phyloP scores from a whole-genome alignment of 1,139 yeast species.

The Scheffersomyces lignicola region DNA sequence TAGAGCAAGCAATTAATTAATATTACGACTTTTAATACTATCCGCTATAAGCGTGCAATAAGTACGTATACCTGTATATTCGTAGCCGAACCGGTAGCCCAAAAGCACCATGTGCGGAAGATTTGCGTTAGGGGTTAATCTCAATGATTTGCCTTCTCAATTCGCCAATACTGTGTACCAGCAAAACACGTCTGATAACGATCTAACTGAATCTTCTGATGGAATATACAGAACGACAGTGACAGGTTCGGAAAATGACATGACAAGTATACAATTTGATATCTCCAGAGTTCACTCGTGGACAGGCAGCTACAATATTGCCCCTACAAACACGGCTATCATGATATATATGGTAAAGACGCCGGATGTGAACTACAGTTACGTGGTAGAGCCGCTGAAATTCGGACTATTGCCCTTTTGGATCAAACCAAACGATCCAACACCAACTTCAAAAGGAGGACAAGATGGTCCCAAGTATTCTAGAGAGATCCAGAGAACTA shows the following conservation, averaged over 20 bases:
- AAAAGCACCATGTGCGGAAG: constrained; percentile 48
- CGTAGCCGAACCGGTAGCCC: too few relatives aligned
- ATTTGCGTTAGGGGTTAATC: constrained; percentile 38
- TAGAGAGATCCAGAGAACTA: constrained; percentile 30
- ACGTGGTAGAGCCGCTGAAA: constrained; percentile 37
- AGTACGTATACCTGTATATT: too few relatives aligned
- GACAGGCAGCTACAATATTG: constrained; percentile 36
- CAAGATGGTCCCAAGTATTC: constrained; percentile 22
- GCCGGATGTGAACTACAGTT: constrained; percentile 14
- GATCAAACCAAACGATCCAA: constrained; percentile 38
- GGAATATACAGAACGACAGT: constrained; percentile 6
- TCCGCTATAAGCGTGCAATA: too few relatives aligned
- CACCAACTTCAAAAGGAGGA: constrained; percentile 20
- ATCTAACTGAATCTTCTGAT: background rate
- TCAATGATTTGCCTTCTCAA: constrained; percentile 30
- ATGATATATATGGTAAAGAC: constrained; percentile 25
- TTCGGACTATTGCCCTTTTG: constrained; percentile 46
- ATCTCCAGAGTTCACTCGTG: constrained; percentile 13
- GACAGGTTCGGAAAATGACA: constrained; percentile 8
- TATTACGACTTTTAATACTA: too few relatives aligned
- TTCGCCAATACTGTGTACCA: constrained; percentile 18
- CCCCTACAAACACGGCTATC: constrained; percentile 40
- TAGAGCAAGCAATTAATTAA: too few relatives aligned
- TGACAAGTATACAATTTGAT: constrained; percentile 10
- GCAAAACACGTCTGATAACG: constrained; percentile 3